Conservation (phyloP, 225 moss, liverwort and hornwort genomes). For the Bryum argenteum region DNA sequence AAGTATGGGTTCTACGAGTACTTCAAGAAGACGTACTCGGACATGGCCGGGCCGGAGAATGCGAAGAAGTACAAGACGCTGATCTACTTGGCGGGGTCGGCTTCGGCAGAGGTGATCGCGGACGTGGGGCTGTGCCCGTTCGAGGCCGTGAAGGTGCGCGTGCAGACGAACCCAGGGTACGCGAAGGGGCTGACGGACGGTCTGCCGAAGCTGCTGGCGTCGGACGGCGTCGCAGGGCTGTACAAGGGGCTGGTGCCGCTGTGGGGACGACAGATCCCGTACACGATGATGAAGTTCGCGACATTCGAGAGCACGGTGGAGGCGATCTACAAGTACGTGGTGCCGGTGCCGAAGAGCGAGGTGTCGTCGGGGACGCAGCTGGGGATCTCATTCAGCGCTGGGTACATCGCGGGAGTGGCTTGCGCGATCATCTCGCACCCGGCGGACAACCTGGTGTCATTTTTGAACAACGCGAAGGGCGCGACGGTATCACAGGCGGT, state of each 20-base stretch:
- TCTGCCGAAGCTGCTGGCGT: slow-evolving; percentile 50
- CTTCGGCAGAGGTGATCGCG: slow-evolving; percentile 63
- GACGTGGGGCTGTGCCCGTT: slow-evolving; percentile 62
- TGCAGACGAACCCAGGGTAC: slow-evolving; percentile 66
- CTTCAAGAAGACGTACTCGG: slow-evolving; percentile 91
- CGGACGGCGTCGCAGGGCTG: slow-evolving; percentile 63
- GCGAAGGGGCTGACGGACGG: slow-evolving; percentile 60
- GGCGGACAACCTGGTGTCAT: slow-evolving; percentile 76
- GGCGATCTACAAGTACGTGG: slow-evolving; percentile 70
- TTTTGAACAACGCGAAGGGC: slow-evolving; percentile 65
- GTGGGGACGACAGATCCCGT: slow-evolving; percentile 77
- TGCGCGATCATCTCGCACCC: slow-evolving; percentile 80
- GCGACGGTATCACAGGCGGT: slow-evolving; percentile 64
- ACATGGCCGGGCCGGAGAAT: slow-evolving; percentile 51
- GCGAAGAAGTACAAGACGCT: slow-evolving; percentile 62
- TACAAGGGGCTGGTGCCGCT: slow-evolving; percentile 75
- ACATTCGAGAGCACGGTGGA: slow-evolving; percentile 84
- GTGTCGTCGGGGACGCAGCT: slow-evolving; percentile 52
- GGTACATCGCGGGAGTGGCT: slow-evolving; percentile 74
- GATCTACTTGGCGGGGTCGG: slow-evolving; percentile 60
- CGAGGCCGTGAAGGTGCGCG: slow-evolving; percentile 69
- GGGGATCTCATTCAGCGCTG: slow-evolving; percentile 69
- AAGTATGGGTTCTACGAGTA: slow-evolving; percentile 97
- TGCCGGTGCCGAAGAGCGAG: slow-evolving; percentile 70
- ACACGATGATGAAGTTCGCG: slow-evolving; percentile 89